Evolutionary conservation across 2,329 filamentous ascomycete species (phyloP).

Genomic region (Stemphylium beticola): DNA sequence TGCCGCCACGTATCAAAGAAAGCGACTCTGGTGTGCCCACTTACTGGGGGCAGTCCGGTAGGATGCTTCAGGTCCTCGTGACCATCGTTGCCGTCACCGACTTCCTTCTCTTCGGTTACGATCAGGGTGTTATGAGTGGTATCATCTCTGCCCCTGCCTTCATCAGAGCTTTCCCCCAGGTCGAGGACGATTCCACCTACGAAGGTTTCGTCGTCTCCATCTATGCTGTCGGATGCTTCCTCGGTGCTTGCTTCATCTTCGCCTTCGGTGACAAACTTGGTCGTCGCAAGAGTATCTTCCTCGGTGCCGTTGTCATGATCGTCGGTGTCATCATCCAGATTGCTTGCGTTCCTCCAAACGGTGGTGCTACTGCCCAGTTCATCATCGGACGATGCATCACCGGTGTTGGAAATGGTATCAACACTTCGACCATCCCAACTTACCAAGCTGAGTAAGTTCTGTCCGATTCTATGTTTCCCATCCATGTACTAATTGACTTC

Average conservation of each 20-base stretch:
- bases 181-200: conserved; percentile 43
- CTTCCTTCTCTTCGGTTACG: conserved; percentile 58
- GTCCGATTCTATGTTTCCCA: fast-evolving
- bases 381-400: conserved; percentile 60
- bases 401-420: conserved; percentile 61
- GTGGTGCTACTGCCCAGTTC: conserved; percentile 55
- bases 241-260: conserved; percentile 50
- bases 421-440: conserved; percentile 60
- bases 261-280: conserved; percentile 50
- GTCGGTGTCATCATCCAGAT: conserved; percentile 51
- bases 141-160: conserved; percentile 50
- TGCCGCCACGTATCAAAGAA: conserved; percentile 34
- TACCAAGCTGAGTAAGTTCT: conserved; percentile 57
- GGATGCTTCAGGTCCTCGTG: conserved; percentile 40
- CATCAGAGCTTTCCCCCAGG: conserved; percentile 45
- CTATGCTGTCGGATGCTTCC: conserved; percentile 58
- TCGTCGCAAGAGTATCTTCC: conserved; percentile 51
- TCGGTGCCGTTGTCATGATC: conserved; percentile 51
- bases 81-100: conserved; percentile 55
- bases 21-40: conserved; percentile 34
- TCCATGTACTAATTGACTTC: background rate
- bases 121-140: conserved; percentile 52
- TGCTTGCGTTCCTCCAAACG: conserved; percentile 31
- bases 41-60: conserved; percentile 39
- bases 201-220: conserved; percentile 58